phyloP scores from a whole-genome alignment of 169 alveolate species.

The Eimeria necatrix region DNA sequence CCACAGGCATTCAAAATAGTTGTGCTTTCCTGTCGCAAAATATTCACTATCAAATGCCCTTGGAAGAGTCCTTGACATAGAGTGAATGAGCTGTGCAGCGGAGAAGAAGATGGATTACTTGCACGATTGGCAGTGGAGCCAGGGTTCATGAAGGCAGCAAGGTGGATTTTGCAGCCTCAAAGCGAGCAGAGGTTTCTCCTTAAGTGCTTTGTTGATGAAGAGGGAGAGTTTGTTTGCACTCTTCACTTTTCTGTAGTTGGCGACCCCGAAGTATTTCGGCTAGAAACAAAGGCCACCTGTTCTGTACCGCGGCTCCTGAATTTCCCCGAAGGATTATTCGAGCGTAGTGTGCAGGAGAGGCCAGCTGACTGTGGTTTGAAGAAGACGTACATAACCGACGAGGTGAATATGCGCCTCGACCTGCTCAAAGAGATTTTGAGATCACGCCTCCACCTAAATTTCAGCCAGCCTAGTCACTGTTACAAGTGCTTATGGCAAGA shows the following conservation, averaged over 20 bases:
- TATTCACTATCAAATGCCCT: not conserved
- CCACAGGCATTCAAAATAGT: no score
- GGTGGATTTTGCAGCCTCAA: constrained; percentile 77
- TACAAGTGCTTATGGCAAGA: no score
- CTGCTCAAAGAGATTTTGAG: not conserved
- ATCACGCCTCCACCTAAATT: not conserved
- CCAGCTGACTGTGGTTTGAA: constrained; percentile 2
- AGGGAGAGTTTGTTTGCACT: constrained; percentile 33
- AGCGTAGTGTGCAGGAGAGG: constrained; percentile 44
- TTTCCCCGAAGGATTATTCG: constrained; percentile 70
- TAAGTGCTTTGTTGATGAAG: constrained; percentile 64
- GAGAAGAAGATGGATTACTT: constrained; percentile 62
- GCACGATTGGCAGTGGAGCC: constrained; percentile 64
- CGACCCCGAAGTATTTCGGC: constrained; percentile 40
- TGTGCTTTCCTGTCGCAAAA: not conserved
- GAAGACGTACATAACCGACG: constrained; percentile 33
- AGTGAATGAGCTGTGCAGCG: constrained; percentile 22
- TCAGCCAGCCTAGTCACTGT: no score
- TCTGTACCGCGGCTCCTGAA: constrained; percentile 63
- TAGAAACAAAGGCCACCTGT: constrained; percentile 63
- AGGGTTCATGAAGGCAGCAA: constrained; percentile 36
- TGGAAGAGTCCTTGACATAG: not conserved
- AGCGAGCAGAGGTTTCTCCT: constrained; percentile 69
- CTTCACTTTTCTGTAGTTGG: constrained; percentile 74
- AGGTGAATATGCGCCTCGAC: constrained; percentile 4